A percentile compares a stretch with the other conserved stretches of the same genome.
phyloP scores from a whole-genome alignment of 177 flowering plant species.

The Tripterygium wilfordii region DNA sequence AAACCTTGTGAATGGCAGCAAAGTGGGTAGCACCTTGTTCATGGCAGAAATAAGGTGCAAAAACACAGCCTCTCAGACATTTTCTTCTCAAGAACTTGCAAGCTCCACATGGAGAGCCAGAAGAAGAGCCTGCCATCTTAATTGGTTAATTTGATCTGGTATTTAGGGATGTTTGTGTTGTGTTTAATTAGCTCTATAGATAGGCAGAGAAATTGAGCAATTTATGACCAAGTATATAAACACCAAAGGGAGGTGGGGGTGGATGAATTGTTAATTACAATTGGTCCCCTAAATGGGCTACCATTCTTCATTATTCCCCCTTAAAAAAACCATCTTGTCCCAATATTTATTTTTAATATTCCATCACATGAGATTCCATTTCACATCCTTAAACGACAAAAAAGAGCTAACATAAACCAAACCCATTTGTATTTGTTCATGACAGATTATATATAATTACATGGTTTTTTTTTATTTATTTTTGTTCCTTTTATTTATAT shows the following conservation, averaged over 20 bases:
- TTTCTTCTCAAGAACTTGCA: constrained; percentile 83
- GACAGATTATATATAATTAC: constrained; percentile 8
- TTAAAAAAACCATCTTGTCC: constrained; percentile 13
- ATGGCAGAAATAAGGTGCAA: constrained; percentile 78
- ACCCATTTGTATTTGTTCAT: constrained; percentile 30
- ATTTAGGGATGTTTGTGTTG: background rate
- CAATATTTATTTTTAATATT: constrained; percentile 19
- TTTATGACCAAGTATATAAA: constrained; percentile 35
- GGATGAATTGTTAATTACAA: constrained; percentile 40
- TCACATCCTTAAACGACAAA: constrained; percentile 45
- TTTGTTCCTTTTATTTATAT: background rate
- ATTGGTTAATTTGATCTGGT: background rate
- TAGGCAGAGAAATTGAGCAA: background rate
- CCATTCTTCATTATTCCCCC: constrained; percentile 37
- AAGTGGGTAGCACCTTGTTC: constrained; percentile 73
- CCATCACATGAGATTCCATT: constrained; percentile 38
- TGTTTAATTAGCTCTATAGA: too few relatives aligned
- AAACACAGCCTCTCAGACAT: constrained; percentile 70
- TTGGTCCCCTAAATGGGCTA: constrained; percentile 60
- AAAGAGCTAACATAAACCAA: constrained; percentile 29
- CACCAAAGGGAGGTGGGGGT: constrained; percentile 33
- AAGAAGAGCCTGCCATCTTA: constrained; percentile 55
- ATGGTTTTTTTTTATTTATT: background rate
- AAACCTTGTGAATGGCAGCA: constrained; percentile 83
- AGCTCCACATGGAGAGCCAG: constrained; percentile 86